These are phyloP conservation scores for Claviceps sorghi DNA, from an alignment of 2,329 filamentous ascomycete species.

Conservation along the genomic window DNA sequence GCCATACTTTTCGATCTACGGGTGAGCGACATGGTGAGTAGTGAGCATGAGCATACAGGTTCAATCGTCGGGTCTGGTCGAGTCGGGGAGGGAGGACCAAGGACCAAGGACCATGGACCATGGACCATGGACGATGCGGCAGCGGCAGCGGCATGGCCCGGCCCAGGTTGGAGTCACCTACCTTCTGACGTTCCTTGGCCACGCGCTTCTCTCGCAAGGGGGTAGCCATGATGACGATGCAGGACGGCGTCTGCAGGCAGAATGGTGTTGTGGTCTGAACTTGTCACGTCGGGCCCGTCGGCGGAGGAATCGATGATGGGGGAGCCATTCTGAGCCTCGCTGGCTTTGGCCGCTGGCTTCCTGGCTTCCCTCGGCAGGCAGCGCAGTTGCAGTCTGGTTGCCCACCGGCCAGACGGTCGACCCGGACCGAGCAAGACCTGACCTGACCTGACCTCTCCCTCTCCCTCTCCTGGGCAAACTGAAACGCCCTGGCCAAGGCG, in stretches of 20 bases:
- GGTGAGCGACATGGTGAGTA: constrained; percentile 9
- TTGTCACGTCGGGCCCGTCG: neutral
- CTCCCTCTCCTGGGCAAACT: too few relatives aligned
- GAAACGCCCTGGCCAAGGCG: too few relatives aligned
- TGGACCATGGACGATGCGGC: neutral
- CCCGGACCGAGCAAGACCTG: too few relatives aligned
- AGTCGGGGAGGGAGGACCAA: neutral
- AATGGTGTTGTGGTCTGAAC: constrained; percentile 1
- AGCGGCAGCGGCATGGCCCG: neutral
- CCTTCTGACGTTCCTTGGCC: constrained; percentile 18
- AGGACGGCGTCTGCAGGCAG: neutral
- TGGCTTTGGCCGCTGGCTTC: neutral
- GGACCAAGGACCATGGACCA: too few relatives aligned
- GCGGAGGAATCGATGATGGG: neutral
- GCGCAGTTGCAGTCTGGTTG: neutral
- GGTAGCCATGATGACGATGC: constrained; percentile 12
- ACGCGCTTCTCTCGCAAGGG: constrained; percentile 14
- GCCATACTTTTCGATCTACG: constrained; percentile 37
- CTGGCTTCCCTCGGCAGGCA: neutral
- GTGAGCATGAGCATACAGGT: neutral
- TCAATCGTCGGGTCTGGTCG: neutral
- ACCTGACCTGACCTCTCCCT: too few relatives aligned
- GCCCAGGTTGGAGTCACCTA: constrained; percentile 1
- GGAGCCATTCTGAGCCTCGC: neutral
- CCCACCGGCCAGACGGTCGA: neutral